Base-by-base conservation (phyloP, 2,329 filamentous ascomycete species). In the Diaporthe aspalathi region DNA sequence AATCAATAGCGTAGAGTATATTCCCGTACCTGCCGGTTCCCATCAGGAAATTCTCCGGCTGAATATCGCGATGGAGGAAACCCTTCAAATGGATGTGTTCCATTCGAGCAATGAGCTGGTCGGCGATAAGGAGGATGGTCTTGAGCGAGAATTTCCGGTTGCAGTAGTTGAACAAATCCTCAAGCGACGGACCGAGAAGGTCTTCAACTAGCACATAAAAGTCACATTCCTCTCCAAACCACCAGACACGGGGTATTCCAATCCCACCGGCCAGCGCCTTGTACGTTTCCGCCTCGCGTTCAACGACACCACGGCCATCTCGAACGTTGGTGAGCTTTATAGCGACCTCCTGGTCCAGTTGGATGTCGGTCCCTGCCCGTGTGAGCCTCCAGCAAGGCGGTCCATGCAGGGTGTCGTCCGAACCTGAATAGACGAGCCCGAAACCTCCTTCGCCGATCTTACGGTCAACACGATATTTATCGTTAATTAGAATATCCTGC, bases 141-240 rank as follows among this genome's bases (percentile, higher is more conserved):
- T 99, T 99, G 76, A 98, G 86, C 12, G 95, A 98, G 87, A 98
- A 98, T 83, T 98, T 98, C 83, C 95, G 93, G 91, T 98, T 98
- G 90, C 96, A 99, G 84, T 98, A 98, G 89, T 98, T 98, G 93
- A 99, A 98, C 45, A 98, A 89, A 81, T 99, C 96, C 84, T 98
- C 95, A 83, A 99, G 86, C 79, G 92, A 95, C 75, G 96, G 96
- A 53, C 96, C 96, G 70, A 98, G 93, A 29, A 98, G 91, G 80
- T 98, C 96, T 75, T 98, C 91, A 68, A 98, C 96, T 95, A 99
- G 98, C 82, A 95, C 96, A 84, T 98, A 98, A 90, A 98, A 98
- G 86, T 98, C 96, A 84, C 95, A 98, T 85, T 98, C 96, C 73
- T 95, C 98, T 77, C 96, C 96, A 83, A 98, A 98, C 96, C 95